These are phyloP conservation scores for Cordyceps fumosorosea DNA, from an alignment of 2,329 filamentous ascomycete genomes.

Conservation along the genomic window DNA sequence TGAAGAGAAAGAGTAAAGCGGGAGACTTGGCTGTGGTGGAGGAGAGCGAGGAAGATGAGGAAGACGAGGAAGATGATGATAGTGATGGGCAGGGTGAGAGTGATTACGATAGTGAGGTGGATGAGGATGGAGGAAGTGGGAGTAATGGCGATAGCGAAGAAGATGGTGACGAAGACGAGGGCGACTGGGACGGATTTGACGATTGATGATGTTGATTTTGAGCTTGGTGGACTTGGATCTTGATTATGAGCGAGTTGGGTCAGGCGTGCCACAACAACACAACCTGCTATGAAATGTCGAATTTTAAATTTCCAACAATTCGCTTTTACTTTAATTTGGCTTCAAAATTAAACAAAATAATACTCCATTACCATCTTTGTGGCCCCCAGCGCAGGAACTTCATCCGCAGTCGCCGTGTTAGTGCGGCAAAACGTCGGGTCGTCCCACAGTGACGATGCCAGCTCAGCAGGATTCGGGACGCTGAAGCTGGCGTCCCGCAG, in stretches of 20 bases:
- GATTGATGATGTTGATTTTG: constrained; percentile 12
- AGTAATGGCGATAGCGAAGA: background rate
- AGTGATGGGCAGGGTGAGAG: background rate
- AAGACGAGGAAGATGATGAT: constrained; percentile 24
- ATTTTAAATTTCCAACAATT: too few relatives aligned
- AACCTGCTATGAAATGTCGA: background rate
- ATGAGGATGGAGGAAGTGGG: too few relatives aligned
- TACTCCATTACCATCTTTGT: background rate
- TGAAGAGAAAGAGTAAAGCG: constrained; percentile 28
- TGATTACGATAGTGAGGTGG: background rate
- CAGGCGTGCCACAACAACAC: background rate
- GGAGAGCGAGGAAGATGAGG: constrained; percentile 29
- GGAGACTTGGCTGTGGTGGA: constrained; percentile 19
- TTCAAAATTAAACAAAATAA: too few relatives aligned
- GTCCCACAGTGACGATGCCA: constrained; percentile 8
- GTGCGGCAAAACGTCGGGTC: constrained; percentile 11
- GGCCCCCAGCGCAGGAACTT: background rate
- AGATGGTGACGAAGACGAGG: background rate
- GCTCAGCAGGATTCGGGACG: background rate
- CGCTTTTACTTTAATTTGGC: background rate
- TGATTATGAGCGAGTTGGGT: background rate
- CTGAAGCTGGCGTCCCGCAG: background rate
- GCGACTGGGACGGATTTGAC: constrained; percentile 16
- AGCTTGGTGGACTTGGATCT: background rate
- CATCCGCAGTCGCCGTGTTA: background rate